Evolutionary conservation across 2,329 filamentous ascomycete species (phyloP), one percentile per base, ranked within the genome.

Genomic region (Alternaria dauci): DNA sequence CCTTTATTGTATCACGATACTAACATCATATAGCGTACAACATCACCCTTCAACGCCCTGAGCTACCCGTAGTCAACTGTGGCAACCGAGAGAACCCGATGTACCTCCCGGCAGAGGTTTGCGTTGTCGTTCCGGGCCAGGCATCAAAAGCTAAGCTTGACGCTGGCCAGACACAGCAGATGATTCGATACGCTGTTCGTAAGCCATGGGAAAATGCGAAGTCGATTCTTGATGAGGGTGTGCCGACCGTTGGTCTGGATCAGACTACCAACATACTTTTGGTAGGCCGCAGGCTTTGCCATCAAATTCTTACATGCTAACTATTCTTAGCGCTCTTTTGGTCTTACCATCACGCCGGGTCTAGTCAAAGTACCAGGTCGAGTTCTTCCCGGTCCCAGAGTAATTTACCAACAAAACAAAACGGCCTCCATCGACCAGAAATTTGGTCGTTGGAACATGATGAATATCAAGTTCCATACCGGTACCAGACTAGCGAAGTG

Each of bases 301-400:
- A 59, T 25, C 36, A 36, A 12, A 34, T 4, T 9, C 26, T 12
- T 12, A 28, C 23, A 9, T 39, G 26, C 41, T 14, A 28, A 32
- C 48, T 16, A 25, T 2, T 4, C 26, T 26, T 30, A 70, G 65
- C 53, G 53, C 8, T 71, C 82, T 4, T 94, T 93, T 62, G 88
- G 88, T 11, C 80, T 95, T 52, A 77, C 76, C 1, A 82, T 92
- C 2, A 83, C 80, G 4, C 83, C 84, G 20, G 76, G 81, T 3
- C 83, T 96, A 20, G 81, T 96, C 41, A 90, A 89, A 0, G 90
- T 96, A 0, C 82, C 83, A 0, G 93, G 87, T 2, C 87, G 92
- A 6, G 83, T 93, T 38, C 82, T 96, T 0, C 39, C 67, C 0
- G 71, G 85, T 0, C 92, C 92, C 0, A 70, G 62, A 0, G 79